These are phyloP conservation scores for Eucalyptus albens DNA, from an alignment of 345 rosid genomes.

Conservation along the genomic window DNA sequence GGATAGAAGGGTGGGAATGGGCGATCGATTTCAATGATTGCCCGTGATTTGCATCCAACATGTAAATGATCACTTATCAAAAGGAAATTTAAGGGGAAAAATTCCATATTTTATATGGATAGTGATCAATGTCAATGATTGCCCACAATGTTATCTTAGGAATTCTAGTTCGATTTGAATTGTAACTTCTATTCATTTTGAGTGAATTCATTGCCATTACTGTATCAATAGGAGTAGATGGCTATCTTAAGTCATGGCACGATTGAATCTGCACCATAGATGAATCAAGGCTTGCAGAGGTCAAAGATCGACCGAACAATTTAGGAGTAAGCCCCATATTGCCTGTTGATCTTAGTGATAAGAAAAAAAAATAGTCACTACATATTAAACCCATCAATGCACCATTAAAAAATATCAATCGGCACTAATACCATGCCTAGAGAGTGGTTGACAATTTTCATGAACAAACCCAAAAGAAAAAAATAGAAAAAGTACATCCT, in stretches of 20 bases:
- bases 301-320: fast-evolving
- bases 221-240: background rate
- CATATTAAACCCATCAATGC: background rate
- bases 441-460: background rate
- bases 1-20: no score
- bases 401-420: fast-evolving
- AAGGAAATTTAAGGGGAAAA: background rate
- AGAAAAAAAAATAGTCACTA: background rate
- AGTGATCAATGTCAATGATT: background rate
- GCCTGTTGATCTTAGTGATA: fast-evolving
- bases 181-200: background rate
- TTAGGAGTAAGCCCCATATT: background rate
- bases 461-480: background rate
- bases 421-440: background rate
- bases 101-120: background rate
- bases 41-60: no score
- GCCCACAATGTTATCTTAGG: background rate
- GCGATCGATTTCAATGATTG: no score
- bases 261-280: background rate
- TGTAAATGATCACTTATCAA: background rate
- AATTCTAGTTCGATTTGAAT: background rate
- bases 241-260: background rate
- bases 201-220: fast-evolving
- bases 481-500: background rate
- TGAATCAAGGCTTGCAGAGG: background rate